These are phyloP conservation scores for Triadica sebifera DNA, from an alignment of 345 rosid genomes.

Conservation along the genomic window DNA sequence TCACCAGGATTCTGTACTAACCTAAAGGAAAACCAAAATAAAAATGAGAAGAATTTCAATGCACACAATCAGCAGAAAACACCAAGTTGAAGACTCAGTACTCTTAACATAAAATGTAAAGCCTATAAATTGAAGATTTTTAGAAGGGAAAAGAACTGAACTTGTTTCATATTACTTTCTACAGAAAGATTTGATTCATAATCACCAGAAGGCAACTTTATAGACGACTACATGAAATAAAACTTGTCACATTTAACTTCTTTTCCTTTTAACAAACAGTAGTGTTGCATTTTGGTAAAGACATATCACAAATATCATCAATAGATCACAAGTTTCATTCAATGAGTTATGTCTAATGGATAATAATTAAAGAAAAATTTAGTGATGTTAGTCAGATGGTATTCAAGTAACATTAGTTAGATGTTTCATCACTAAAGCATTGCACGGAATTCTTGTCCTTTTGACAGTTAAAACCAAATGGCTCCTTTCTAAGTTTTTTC, in stretches of 20 bases:
- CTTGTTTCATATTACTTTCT: not conserved
- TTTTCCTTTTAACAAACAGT: not conserved
- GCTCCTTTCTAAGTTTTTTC: not conserved
- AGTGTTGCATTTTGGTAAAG: not conserved
- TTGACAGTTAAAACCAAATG: not conserved
- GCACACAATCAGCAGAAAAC: slow-evolving; percentile 11
- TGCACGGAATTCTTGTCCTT: not conserved
- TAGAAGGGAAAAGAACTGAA: not conserved
- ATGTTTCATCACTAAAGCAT: not conserved
- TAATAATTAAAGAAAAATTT: not conserved
- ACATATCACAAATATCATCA: not conserved
- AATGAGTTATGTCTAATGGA: not conserved
- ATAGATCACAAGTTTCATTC: not conserved
- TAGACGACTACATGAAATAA: not conserved
- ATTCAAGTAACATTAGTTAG: not conserved
- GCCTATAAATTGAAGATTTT: not conserved
- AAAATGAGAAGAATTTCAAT: slow-evolving; percentile 23
- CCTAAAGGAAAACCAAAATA: slow-evolving; percentile 49
- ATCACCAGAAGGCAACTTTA: not conserved
- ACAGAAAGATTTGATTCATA: not conserved
- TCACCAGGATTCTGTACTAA: slow-evolving; percentile 97
- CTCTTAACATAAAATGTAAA: not conserved
- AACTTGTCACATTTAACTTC: not conserved
- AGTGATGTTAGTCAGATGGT: not conserved
- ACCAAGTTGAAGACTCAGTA: slow-evolving; percentile 16